Evolutionary conservation across 2,329 filamentous ascomycete species (phyloP), one percentile per base, ranked within the genome.

Genomic region (Beauveria sp.): DNA sequence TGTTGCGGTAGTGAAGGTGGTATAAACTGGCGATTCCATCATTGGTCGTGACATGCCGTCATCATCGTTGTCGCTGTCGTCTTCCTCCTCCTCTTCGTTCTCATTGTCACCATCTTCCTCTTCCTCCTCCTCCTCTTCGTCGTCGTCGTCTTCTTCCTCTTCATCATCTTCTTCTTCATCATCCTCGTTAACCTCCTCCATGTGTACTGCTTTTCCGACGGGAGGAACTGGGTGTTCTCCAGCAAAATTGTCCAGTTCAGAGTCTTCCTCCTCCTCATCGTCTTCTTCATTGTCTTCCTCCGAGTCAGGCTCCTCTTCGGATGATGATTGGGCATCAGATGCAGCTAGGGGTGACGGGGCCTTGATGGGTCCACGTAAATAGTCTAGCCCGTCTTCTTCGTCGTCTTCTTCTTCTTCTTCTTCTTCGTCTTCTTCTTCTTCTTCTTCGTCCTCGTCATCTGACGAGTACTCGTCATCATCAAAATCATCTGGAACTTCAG

Each of bases 401-500:
- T 38, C 34, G 14, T 38, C 34, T 38, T 38, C 34, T 38, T 38
- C 34, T 38, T 38, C 14, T 5, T 38, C 34, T 16, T 16, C 34
- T 38, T 38, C 34, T 38, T 38, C 14, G 2, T 38, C 34, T 16
- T 16, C 34, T 34, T 34, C 34, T 38, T 38, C 34, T 38, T 38
- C 14, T 5, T 38, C 34, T 16, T 16, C 34, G 14, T 53, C 24
- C 20, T 47, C 55, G 18, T 62, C 60, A 30, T 52, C 22, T 3
- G 43, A 55, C 5, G 56, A 58, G 20, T 14, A 43, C 9, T 57
- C 61, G 9, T 60, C 57, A 1, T 69, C 53, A 16, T 69, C 71
- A 7, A 70, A 69, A 9, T 68, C 70, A 51, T 63, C 66, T 7
- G 69, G 66, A 12, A 61, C 54, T 28, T 57, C 59, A 14, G 60